Base-by-base conservation (phyloP, 2,329 filamentous ascomycete genomes). In the Venturia asperata region DNA sequence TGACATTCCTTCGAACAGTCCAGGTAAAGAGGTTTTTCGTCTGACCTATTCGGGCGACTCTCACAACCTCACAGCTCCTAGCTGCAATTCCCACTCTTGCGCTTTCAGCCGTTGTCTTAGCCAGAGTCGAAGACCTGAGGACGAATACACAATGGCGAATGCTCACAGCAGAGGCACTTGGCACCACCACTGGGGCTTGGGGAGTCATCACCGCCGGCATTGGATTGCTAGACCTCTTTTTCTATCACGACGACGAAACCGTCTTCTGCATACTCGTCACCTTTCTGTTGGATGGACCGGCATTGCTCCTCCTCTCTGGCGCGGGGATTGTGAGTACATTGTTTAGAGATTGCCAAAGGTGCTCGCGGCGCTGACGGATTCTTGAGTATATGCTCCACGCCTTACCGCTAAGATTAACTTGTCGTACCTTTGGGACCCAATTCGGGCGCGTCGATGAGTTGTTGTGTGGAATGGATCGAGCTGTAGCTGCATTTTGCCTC, bases 381-480 rank as follows among this genome's bases (percentile, higher is more conserved):
- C 21, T 52, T 13, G 27, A 52, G 47, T 52, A 27, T 27, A 52
- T 52, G 47, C 21, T 52, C 21, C 47, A 52, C 27, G 21, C 47
- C 21, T 13, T 27, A 13, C 47, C 47, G 4, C 5, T 52, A 9
- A 27, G n/a, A 21, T 21, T 27, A 1, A 27, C 10, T 21, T 52
- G 47, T 27, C 21, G 24, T 52, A 21, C 9, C 21, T 52, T 52
- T 11, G n/a, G 21, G 11, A 17, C 24, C 5, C n/a, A 52, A 17
- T 27, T 27, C 5, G 21, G n/a, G 21, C n/a, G 21, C 47, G 4
- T 27, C 1, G 47, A 21, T 27, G n/a, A 52, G 24, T 13, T 24
- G 47, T 52, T 52, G 21, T 52, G 47, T 52, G 21, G 47, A 21
- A 52, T 52, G 47, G 24, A 52, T 52, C 47, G 47, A 5, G 47